Base-by-base conservation (phyloP, 148 eudicot genomes). In the Vaccinium myrtillus region DNA sequence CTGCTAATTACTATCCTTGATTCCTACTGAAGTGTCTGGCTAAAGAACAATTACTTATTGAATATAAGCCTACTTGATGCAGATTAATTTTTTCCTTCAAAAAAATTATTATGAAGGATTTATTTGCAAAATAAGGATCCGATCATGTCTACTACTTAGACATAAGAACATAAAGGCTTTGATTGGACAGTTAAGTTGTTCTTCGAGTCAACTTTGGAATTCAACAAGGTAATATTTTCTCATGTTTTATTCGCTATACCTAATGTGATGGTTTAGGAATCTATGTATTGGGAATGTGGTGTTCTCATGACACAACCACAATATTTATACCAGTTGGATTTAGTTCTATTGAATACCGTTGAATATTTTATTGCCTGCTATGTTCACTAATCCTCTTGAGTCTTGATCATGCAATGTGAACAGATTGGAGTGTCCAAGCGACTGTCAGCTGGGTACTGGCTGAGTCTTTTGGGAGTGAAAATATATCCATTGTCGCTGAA, bases 351-450 rank as follows among this genome's bases (percentile, higher is more conserved):
- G 48, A 79, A 8, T 56, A 18, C 36, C 61, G 18, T 82, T 50
- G 76, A 48, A 70, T 8, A 59, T 39, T 70, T 51, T 30, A 8
- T 27, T 70, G 39, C 49, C 14, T 75, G 67, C 39, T 61, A 23
- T 69, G 36, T 82, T 69, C n/a, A 54, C 78, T 77, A 53, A 86
- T 82, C 53, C 55, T 63, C 49, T 77, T 32, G 39, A 36, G 39
- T 36, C 39, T 36, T 61, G n/a, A 65, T 69, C 39, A 50, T 27
- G 27, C 58, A 59, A 25, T 79, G 43, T 86, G 19, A 82, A 82
- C 84, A 91, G 93, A 90, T 91, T 91, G 93, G 93, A 90, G 93
- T 77, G 93, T 91, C 78, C 93, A 91, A 87, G 91, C 91, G 75
- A 87, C 82, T 53, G 86, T 91, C 32, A 91, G 91, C 85, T 89